phyloP scores from a whole-genome alignment of 257 asterid genomes.

The Fraxinus quadrangulata region DNA sequence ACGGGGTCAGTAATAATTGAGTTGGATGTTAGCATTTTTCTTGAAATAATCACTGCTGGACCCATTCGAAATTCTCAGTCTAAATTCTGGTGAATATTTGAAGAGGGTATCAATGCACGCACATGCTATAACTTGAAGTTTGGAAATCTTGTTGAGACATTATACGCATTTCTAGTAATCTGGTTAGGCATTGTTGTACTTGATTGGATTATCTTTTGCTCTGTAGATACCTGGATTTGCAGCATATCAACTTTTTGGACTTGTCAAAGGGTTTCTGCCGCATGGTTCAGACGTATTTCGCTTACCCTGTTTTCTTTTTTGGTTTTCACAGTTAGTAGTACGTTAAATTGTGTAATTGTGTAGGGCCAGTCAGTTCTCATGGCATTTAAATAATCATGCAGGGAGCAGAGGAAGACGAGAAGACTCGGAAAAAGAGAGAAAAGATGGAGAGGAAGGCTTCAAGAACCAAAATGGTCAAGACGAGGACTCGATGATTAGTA shows the following conservation, averaged over 20 bases:
- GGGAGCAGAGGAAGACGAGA: conserved; percentile 92
- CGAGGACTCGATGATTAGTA: conserved; percentile 51
- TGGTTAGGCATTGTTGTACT: background rate
- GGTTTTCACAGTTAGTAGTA: background rate
- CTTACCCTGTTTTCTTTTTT: background rate
- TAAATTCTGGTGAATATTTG: background rate
- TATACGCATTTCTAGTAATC: background rate
- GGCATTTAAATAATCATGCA: conserved; percentile 30
- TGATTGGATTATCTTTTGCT: conserved; percentile 14
- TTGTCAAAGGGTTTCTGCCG: conserved; percentile 73
- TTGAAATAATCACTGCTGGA: background rate
- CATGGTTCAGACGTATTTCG: conserved; percentile 68
- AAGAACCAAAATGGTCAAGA: conserved; percentile 69
- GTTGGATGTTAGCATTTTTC: background rate
- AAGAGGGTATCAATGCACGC: background rate
- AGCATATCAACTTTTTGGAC: conserved; percentile 76
- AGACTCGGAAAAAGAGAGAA: conserved; percentile 81
- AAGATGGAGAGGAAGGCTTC: conserved; percentile 94
- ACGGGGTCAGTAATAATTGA: no score
- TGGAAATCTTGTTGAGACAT: background rate
- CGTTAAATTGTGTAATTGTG: background rate
- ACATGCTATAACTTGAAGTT: background rate
- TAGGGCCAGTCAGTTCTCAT: conserved; percentile 7
- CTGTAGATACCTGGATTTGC: conserved; percentile 88
- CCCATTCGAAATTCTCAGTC: background rate